These are phyloP conservation scores for Mycena vitilis DNA, from an alignment of 768 basidiomycete species.

Conservation along the genomic window DNA sequence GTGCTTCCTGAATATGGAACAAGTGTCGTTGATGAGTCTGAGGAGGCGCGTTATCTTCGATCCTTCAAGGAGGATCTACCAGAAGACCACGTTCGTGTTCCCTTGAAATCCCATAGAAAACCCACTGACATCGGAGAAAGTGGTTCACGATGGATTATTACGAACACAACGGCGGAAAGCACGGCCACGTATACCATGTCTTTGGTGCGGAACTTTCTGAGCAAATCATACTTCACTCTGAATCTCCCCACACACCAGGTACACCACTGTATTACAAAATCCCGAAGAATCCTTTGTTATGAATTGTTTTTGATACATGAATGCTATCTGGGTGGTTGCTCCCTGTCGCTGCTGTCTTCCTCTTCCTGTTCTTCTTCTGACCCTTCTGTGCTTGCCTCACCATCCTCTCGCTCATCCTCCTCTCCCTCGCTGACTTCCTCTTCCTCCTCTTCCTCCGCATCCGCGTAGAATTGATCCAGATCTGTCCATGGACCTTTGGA, in stretches of 20 bases:
- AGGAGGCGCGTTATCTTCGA: conserved; percentile 74
- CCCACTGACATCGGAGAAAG: conserved; percentile 45
- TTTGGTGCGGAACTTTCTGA: conserved; percentile 50
- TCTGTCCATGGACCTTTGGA: conserved; percentile 65
- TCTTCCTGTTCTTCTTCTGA: conserved; percentile 45
- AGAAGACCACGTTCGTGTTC: conserved; percentile 65
- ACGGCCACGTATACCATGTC: conserved; percentile 83
- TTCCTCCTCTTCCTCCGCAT: conserved; percentile 46
- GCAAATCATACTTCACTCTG: no score
- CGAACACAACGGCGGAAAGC: conserved; percentile 64
- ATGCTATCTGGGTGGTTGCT: conserved; percentile 35
- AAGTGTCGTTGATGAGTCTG: conserved; percentile 66
- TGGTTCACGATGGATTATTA: conserved; percentile 86
- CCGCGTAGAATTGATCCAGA: conserved; percentile 83
- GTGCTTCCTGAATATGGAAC: conserved; percentile 72
- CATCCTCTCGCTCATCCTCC: conserved; percentile 41
- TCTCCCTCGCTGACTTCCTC: conserved; percentile 46
- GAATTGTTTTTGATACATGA: conserved; percentile 24
- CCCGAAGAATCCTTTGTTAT: conserved; percentile 55
- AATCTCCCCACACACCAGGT: no score
- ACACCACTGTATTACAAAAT: conserved; percentile 72
- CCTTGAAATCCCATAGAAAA: background rate
- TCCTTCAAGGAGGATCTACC: conserved; percentile 75
- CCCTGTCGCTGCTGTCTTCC: conserved; percentile 43
- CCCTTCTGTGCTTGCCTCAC: conserved; percentile 39